Evolutionary conservation across 1,284 basidiomycete genomes (phyloP).

Genomic region (Xerocomus amazonicus): DNA sequence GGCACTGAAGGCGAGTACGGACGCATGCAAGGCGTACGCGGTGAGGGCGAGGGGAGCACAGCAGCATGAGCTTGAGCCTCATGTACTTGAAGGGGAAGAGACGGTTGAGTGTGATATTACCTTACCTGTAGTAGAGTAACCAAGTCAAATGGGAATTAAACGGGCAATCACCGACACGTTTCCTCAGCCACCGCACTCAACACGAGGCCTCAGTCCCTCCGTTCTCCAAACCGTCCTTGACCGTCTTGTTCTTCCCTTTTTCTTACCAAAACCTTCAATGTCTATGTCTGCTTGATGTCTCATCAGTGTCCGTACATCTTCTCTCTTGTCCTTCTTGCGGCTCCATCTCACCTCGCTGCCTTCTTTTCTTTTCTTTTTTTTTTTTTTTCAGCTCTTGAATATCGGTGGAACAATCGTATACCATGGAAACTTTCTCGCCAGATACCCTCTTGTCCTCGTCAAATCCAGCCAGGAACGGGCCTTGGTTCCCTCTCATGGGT

Average conservation of each 20-base stretch:
- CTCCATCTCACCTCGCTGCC: not conserved
- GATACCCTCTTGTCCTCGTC: conserved; percentile 27
- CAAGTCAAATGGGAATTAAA: conserved; percentile 21
- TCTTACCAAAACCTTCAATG: conserved; percentile 14
- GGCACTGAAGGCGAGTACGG: conserved; percentile 51
- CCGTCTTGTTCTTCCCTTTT: conserved; percentile 13
- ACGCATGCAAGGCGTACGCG: conserved; percentile 65
- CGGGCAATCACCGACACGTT: conserved; percentile 35
- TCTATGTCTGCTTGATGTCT: conserved; percentile 23
- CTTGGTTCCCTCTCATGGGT: conserved; percentile 11
- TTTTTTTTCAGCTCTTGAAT: conserved; percentile 32
- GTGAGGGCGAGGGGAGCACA: conserved; percentile 51
- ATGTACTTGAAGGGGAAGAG: conserved; percentile 50
- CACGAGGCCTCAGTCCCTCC: conserved; percentile 29
- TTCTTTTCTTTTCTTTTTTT: not conserved
- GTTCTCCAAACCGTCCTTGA: conserved; percentile 9
- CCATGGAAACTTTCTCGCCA: conserved; percentile 30
- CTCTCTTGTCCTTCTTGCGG: not conserved
- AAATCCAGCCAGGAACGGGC: not conserved
- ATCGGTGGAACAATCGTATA: conserved; percentile 30
- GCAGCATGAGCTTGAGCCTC: conserved; percentile 59
- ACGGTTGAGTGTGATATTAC: conserved; percentile 36
- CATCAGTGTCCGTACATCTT: conserved; percentile 13
- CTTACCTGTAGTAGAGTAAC: not conserved
- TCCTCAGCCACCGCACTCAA: conserved; percentile 34